Conservation (phyloP, 2,329 filamentous ascomycete genomes). For the Verticillium albo-atrum region DNA sequence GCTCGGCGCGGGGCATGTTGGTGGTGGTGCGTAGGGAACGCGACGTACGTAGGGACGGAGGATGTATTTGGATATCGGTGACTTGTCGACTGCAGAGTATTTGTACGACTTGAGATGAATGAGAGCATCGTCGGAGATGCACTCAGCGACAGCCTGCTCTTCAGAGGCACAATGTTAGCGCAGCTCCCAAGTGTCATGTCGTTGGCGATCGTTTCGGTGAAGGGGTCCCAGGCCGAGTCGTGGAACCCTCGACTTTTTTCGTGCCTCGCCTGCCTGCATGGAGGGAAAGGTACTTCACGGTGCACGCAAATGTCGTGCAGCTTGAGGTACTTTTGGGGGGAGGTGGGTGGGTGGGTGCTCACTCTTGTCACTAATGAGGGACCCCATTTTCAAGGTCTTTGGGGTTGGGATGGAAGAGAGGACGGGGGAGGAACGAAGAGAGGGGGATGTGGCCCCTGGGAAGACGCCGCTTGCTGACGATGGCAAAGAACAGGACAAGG, state of each 20-base stretch:
- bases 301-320: neutral
- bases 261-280: no score
- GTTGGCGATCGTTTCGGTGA: neutral
- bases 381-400: neutral
- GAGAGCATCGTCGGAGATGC: slow-evolving; percentile 85
- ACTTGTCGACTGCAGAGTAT: slow-evolving; percentile 96
- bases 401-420: neutral
- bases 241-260: neutral
- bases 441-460: neutral
- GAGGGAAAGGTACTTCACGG: neutral
- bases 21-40: slow-evolving; percentile 6
- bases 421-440: neutral
- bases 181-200: neutral
- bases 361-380: neutral
- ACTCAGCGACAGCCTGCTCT: slow-evolving; percentile 58
- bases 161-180: neutral
- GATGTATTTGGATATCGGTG: slow-evolving; percentile 87
- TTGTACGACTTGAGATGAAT: slow-evolving; percentile 93
- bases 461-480: neutral
- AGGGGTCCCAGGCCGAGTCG: neutral
- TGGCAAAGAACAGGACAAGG: neutral
- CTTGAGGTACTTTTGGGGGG: neutral
- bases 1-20: neutral
- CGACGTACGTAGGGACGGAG: slow-evolving; percentile 90
- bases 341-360: neutral